Conservation (phyloP, 371 early-diverging fungal genomes). For the Encephalitozoon romaleae region DNA sequence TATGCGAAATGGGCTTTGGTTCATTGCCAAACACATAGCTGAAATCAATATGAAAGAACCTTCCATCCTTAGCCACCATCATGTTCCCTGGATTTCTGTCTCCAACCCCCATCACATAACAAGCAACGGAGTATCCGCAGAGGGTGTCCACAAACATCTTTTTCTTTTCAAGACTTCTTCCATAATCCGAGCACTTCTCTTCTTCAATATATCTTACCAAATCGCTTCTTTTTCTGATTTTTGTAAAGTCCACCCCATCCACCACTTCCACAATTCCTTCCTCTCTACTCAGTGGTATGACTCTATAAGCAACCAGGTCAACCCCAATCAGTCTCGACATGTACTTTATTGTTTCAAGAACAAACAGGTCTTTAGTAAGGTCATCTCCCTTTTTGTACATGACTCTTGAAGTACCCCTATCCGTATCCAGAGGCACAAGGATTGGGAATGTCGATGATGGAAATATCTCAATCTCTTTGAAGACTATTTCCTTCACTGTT, state of each 20-base stretch:
- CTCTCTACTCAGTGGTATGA: neutral
- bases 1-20: conserved; percentile 92
- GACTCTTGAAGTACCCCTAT: neutral
- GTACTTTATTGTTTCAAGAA: neutral
- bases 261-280: conserved; percentile 3
- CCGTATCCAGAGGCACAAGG: neutral
- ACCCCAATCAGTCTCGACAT: neutral
- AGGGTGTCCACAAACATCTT: conserved; percentile 16
- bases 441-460: neutral
- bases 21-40: conserved; percentile 89
- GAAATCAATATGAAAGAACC: conserved; percentile 91
- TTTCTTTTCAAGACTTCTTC: neutral
- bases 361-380: neutral
- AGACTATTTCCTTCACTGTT: neutral
- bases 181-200: neutral
- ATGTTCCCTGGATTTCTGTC: conserved; percentile 92
- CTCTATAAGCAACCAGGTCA: neutral
- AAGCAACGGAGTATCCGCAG: conserved; percentile 79
- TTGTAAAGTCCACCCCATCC: neutral
- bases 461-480: neutral
- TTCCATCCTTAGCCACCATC: conserved; percentile 67
- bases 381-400: conserved; percentile 5
- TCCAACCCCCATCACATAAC: conserved; percentile 90
- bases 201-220: neutral
- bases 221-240: neutral